Evolutionary conservation across 495 filamentous ascomycete species (phyloP), one percentile per base, ranked within the genome.

Genomic region (Aspergillus affinis): DNA sequence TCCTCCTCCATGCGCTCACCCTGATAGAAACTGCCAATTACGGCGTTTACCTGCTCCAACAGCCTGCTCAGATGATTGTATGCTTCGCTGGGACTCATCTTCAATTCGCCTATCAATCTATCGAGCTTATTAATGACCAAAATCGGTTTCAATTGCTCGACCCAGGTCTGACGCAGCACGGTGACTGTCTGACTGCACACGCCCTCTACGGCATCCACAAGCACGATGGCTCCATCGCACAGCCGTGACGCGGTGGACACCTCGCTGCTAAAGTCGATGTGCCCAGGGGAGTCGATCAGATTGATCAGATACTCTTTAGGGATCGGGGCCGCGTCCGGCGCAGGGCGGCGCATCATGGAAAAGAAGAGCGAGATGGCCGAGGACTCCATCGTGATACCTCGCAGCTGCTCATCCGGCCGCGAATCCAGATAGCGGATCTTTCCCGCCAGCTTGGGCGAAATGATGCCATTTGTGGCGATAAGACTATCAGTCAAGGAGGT

Each of bases 1-100:
- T 99, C 94, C 63, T 98, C 95, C 70, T 98, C 95, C 94, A 99
- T 99, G 5, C 95, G 85, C 76, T 98, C 94, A 21, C 94, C 94
- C 67, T 97, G 92, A 72, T 95, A 97, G 72, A 99, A 99, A 67
- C 90, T 95, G 60, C 94, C 94, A 64, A 99, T 88, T 2, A 99
- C 92, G 2, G 94, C 94, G 73, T 99, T 99, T 21, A 99, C 89
- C 71, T 97, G 94, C 68, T 96, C 94, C 1, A 99, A 71, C 19
- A 97, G 81, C 69, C 92, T 92, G 68, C 81, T 90, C n/a, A 99
- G 75, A 72, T 97, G 93, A 26, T 86, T 86, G 65, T 92, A 95
- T 13, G 94, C 95, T 74, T 99, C 94, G 15, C 75, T 77, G 6
- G 95, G 90, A 27, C 85, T 96, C 87, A 99, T 91, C 70, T 91